These are phyloP conservation scores for Fomitopsis palustris DNA, from an alignment of 1,284 basidiomycete genomes.

Conservation along the genomic window DNA sequence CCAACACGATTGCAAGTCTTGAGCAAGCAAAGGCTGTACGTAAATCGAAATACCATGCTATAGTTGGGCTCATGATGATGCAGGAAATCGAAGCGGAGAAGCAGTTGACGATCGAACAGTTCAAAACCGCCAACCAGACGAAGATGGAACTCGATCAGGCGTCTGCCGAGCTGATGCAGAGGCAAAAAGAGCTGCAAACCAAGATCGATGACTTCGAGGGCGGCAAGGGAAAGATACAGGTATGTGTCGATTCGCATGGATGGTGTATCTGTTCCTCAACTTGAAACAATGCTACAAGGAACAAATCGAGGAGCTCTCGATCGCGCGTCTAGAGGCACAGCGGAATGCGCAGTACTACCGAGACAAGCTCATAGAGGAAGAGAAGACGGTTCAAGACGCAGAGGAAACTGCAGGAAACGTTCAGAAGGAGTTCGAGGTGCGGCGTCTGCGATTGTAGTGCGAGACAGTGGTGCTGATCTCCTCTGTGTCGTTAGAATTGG, in stretches of 20 bases:
- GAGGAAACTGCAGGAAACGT: slow-evolving; percentile 45
- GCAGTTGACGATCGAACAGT: slow-evolving; percentile 45
- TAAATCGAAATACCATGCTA: not conserved
- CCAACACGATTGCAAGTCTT: slow-evolving; percentile 66
- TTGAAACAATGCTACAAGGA: not conserved
- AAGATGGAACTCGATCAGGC: slow-evolving; percentile 41
- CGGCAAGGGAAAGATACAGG: not conserved
- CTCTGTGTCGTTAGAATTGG: slow-evolving; percentile 48
- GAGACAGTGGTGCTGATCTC: not conserved
- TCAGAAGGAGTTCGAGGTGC: slow-evolving; percentile 58
- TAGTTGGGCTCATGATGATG: not conserved
- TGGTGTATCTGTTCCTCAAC: not conserved
- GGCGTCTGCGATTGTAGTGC: slow-evolving; percentile 3
- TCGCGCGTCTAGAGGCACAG: slow-evolving; percentile 45
- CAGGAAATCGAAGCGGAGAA: slow-evolving; percentile 59
- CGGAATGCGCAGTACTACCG: slow-evolving; percentile 41
- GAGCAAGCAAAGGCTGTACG: slow-evolving; percentile 52
- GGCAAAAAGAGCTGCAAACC: slow-evolving; percentile 42
- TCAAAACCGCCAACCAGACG: slow-evolving; percentile 37
- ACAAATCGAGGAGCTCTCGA: slow-evolving; percentile 43
- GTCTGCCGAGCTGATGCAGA: slow-evolving; percentile 36
- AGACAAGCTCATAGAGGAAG: slow-evolving; percentile 44
- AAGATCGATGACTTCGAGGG: slow-evolving; percentile 48
- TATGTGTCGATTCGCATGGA: not conserved
- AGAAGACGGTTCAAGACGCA: slow-evolving; percentile 38